A percentile compares a stretch with the other conserved stretches of the same genome.
Evolutionary conservation across 2,329 filamentous ascomycete genomes (phyloP).

Genomic region (Paramyrothecium roridum): DNA sequence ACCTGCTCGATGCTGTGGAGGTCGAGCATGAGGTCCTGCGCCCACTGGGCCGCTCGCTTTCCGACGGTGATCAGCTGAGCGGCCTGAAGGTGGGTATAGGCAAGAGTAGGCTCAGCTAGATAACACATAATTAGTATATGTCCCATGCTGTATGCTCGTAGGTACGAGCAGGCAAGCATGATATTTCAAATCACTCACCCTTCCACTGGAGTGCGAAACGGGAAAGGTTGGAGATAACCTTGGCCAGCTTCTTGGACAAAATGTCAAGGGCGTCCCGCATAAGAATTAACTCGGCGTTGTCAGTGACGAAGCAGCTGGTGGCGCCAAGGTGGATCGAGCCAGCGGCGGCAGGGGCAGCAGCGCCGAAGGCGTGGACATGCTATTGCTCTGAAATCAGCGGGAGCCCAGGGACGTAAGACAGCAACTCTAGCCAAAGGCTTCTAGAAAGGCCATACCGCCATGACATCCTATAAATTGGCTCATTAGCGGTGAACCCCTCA

Average conservation of each 20-base stretch:
- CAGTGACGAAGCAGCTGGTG: slow-evolving; percentile 59
- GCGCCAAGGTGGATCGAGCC: slow-evolving; percentile 77
- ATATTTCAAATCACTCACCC: slow-evolving; percentile 18
- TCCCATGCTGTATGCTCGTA: background rate
- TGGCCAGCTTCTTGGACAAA: slow-evolving; percentile 74
- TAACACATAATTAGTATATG: background rate
- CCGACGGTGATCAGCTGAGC: slow-evolving; percentile 51
- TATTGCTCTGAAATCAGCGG: slow-evolving; percentile 20
- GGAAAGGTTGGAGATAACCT: slow-evolving; percentile 71
- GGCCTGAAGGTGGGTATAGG: slow-evolving; percentile 18
- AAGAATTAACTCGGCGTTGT: slow-evolving; percentile 77
- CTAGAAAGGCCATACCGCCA: slow-evolving; percentile 51
- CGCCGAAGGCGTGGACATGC: slow-evolving; percentile 73
- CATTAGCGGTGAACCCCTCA: slow-evolving; percentile 6
- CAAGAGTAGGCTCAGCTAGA: background rate
- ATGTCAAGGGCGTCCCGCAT: slow-evolving; percentile 62
- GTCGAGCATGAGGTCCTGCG: slow-evolving; percentile 63
- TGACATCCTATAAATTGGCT: slow-evolving; percentile 39
- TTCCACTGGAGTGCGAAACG: slow-evolving; percentile 3
- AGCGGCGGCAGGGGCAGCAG: slow-evolving; percentile 70
- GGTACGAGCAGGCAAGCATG: background rate
- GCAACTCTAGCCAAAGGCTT: background rate
- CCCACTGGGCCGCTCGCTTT: slow-evolving; percentile 65
- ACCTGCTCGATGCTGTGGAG: slow-evolving; percentile 69
- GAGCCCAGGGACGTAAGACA: background rate